These are phyloP conservation scores for Ganoderma sinense DNA, from an alignment of 1,284 basidiomycete species.

Conservation along the genomic window DNA sequence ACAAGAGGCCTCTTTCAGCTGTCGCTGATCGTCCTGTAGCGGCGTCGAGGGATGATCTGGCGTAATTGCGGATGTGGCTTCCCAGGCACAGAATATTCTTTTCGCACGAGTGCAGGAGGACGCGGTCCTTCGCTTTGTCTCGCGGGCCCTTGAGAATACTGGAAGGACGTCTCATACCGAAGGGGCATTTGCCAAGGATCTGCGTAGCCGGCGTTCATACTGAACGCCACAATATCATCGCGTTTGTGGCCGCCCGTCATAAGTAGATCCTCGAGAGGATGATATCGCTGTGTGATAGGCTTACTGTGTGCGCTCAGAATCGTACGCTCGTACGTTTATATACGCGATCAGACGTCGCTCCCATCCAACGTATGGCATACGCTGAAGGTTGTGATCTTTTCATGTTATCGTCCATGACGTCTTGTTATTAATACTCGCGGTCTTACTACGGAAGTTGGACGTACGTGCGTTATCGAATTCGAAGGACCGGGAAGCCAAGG, in stretches of 20 bases:
- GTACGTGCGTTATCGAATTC: not conserved
- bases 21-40: not conserved
- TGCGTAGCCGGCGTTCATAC: conserved; percentile 8
- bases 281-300: not conserved
- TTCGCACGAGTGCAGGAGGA: not conserved
- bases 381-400: not conserved
- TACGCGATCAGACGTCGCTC: not conserved
- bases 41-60: not conserved
- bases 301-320: not conserved
- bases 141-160: not conserved
- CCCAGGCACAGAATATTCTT: not conserved
- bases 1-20: conserved; percentile 2
- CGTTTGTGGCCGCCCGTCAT: not conserved
- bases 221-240: not conserved
- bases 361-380: not conserved
- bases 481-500: not conserved
- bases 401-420: not conserved
- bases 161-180: no score
- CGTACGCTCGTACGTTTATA: not conserved
- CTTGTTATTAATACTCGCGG: not conserved
- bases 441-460: not conserved
- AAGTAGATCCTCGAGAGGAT: not conserved
- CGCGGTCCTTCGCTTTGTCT: not conserved
- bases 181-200: not conserved
- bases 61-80: not conserved